Evolutionary conservation across 169 alveolate genomes (phyloP).

Genomic region (Eimeria tenella): DNA sequence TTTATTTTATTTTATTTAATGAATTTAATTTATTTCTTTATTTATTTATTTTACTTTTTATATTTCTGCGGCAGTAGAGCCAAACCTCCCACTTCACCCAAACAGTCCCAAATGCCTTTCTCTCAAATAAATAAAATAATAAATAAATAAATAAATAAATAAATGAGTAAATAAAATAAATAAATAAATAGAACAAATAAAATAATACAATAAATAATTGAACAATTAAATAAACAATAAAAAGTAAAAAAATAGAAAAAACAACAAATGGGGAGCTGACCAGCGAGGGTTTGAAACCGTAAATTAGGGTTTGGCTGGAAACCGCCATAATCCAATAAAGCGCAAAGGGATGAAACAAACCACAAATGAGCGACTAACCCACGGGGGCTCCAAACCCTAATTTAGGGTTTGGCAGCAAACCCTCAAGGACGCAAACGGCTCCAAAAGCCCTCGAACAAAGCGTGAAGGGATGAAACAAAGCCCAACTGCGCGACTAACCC

Average conservation of each 20-base stretch:
- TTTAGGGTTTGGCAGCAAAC: conserved; percentile 66
- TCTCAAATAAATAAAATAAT: background rate
- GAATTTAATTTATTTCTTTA: too few relatives aligned
- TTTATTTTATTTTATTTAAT: too few relatives aligned
- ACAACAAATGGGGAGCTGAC: background rate
- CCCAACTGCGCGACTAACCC: background rate
- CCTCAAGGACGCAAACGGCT: conserved; percentile 84
- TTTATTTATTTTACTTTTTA: background rate
- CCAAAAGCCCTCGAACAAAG: background rate
- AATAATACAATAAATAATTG: background rate
- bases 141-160: too few relatives aligned
- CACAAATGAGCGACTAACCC: background rate
- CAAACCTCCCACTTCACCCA: too few relatives aligned
- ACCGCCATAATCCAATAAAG: conserved; percentile 80
- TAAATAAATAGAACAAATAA: too few relatives aligned
- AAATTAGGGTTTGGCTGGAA: conserved; percentile 40
- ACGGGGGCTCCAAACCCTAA: background rate
- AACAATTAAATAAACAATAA: too few relatives aligned
- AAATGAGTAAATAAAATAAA: too few relatives aligned
- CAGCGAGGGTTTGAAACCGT: background rate
- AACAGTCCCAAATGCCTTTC: too few relatives aligned
- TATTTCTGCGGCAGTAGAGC: too few relatives aligned
- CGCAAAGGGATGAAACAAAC: background rate
- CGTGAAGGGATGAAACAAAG: background rate
- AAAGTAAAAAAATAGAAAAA: too few relatives aligned